phyloP scores from a whole-genome alignment of 441 rosid genomes.

The Cnidoscolus chayamansa region DNA sequence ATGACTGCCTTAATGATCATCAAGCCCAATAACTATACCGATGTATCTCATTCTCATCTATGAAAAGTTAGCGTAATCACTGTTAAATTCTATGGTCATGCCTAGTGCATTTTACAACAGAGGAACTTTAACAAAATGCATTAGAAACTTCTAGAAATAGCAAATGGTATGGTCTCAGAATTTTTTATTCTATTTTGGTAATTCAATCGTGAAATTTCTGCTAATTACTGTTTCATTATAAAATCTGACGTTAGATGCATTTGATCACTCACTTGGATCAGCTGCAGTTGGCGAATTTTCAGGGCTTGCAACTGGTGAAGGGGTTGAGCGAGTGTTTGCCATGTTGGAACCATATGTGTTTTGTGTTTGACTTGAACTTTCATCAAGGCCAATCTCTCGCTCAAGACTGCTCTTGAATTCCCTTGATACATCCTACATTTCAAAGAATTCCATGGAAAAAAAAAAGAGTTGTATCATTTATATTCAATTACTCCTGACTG shows the following conservation, averaged over 20 bases:
- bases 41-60: background rate
- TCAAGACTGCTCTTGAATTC: conserved; percentile 94
- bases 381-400: conserved; percentile 88
- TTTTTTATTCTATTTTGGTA: too few species aligned
- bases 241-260: background rate
- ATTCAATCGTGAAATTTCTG: background rate
- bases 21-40: background rate
- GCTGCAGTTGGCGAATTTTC: conserved; percentile 37
- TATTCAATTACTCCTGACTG: conserved; percentile 9
- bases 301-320: conserved; percentile 35
- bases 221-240: background rate
- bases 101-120: background rate
- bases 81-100: background rate
- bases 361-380: conserved; percentile 42
- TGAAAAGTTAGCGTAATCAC: background rate
- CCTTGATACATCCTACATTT: conserved; percentile 77
- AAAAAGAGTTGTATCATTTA: conserved; percentile 17
- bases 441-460: conserved; percentile 4
- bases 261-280: conserved; percentile 55
- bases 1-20: background rate
- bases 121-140: background rate
- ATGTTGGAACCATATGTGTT: conserved; percentile 39
- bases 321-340: conserved; percentile 34
- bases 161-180: background rate
- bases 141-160: background rate